Conservation (phyloP, 495 filamentous ascomycete species). For the Bryoglossum gracile region DNA sequence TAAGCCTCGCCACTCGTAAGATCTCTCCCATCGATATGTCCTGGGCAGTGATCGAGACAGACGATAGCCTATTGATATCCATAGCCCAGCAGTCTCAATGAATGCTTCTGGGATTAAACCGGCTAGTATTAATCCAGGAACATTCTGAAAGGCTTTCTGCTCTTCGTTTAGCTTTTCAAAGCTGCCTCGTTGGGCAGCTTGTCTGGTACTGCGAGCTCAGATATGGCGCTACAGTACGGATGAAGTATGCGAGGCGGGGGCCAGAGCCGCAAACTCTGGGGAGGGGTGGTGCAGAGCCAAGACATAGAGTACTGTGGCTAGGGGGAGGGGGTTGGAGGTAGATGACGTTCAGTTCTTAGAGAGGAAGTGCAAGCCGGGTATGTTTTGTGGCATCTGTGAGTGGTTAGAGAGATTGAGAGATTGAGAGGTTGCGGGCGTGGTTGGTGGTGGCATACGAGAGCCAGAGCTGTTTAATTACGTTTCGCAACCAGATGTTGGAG, state of each 20-base stretch:
- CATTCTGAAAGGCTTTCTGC: constrained; percentile 29
- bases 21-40: constrained; percentile 19
- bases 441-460: constrained; percentile 29
- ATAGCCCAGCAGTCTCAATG: constrained; percentile 31
- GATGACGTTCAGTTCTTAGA: constrained; percentile 30
- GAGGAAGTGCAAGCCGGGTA: constrained; percentile 36
- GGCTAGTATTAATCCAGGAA: constrained; percentile 37
- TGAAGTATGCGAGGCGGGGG: constrained; percentile 31
- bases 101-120: constrained; percentile 35
- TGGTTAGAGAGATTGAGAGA: neutral
- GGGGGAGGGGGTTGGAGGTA: constrained; percentile 31
- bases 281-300: constrained; percentile 31
- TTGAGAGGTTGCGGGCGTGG: too few relatives aligned
- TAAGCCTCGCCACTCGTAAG: constrained; percentile 30
- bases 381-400: constrained; percentile 31
- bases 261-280: constrained; percentile 24
- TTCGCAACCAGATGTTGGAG: constrained; percentile 30
- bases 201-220: constrained; percentile 27
- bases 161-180: constrained; percentile 9
- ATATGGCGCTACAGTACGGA: constrained; percentile 32
- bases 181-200: neutral
- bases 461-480: constrained; percentile 31
- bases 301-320: constrained; percentile 36
- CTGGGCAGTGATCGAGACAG: constrained; percentile 32
- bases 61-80: constrained; percentile 38